A percentile compares a stretch with the other conserved stretches of the same genome.
Evolutionary conservation across 2,329 filamentous ascomycete genomes (phyloP).

Genomic region (Cercospora sojina): DNA sequence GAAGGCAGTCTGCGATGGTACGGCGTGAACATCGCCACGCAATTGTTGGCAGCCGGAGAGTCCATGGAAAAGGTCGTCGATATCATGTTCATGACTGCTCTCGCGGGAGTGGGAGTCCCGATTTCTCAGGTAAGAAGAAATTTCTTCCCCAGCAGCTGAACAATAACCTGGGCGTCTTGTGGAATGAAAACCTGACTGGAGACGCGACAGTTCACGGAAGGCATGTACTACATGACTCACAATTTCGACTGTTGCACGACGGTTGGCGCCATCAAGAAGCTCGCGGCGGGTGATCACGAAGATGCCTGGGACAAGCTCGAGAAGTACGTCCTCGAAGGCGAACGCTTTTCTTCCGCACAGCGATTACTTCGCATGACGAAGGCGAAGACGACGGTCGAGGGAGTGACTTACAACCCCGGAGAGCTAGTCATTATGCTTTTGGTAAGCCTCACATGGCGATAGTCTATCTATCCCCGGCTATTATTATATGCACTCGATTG

Average conservation of each 20-base stretch:
- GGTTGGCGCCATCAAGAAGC: neutral
- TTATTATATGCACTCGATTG: neutral
- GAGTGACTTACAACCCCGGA: neutral
- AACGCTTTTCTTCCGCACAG: neutral
- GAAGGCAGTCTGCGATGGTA: neutral
- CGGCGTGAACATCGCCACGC: neutral
- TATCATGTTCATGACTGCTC: neutral
- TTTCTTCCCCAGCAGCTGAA: no score
- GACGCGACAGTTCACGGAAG: neutral
- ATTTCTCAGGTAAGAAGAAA: neutral
- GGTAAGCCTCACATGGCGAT: neutral
- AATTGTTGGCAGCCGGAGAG: neutral
- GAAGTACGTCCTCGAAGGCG: neutral
- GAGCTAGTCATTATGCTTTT: neutral
- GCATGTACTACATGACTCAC: neutral
- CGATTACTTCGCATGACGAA: neutral
- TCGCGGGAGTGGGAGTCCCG: neutral
- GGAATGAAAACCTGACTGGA: neutral
- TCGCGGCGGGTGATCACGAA: neutral
- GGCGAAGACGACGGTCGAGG: neutral
- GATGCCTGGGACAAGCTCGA: neutral
- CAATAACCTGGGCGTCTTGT: neutral
- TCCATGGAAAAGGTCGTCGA: neutral
- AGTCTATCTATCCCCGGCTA: neutral
- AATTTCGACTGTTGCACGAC: neutral